A percentile compares a stretch with the other conserved stretches of the same genome.
Evolutionary conservation across 371 early-diverging fungal species (phyloP).

Genomic region (Sporodiniella umbellata): DNA sequence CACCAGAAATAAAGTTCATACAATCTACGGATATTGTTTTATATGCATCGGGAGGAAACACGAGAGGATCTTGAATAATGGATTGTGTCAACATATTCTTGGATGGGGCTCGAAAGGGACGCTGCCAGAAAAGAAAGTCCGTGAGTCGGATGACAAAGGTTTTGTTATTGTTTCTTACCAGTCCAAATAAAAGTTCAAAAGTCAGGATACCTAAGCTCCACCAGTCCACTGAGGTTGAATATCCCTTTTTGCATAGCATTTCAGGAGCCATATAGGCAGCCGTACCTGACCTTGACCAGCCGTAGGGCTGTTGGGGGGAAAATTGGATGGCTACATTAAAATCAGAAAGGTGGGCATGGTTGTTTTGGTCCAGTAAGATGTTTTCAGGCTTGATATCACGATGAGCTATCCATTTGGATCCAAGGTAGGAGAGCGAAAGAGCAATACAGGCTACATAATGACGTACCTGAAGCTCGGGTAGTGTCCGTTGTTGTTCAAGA

Average conservation of each 20-base stretch:
- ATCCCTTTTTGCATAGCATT: conserved; percentile 66
- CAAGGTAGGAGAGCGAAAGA: conserved; percentile 68
- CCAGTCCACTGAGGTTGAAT: conserved; percentile 74
- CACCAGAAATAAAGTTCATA: conserved; percentile 45
- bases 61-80: conserved; percentile 55
- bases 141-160: neutral
- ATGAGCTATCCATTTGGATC: conserved; percentile 55
- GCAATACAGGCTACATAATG: conserved; percentile 77
- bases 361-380: conserved; percentile 77
- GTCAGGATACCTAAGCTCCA: conserved; percentile 86
- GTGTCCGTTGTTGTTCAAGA: conserved; percentile 50
- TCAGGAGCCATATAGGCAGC: conserved; percentile 81
- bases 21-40: conserved; percentile 49
- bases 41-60: conserved; percentile 52
- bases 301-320: conserved; percentile 49
- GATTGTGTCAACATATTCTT: conserved; percentile 63
- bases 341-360: conserved; percentile 84
- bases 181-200: conserved; percentile 77
- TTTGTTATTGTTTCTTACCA: conserved; percentile 29
- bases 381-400: conserved; percentile 92
- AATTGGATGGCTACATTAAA: conserved; percentile 77
- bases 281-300: conserved; percentile 64
- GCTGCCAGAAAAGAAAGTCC: too few species aligned
- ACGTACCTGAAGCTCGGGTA: conserved; percentile 67
- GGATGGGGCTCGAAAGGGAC: conserved; percentile 74